Conservation (phyloP, 345 rosid species). For the Gossypium bickii region DNA sequence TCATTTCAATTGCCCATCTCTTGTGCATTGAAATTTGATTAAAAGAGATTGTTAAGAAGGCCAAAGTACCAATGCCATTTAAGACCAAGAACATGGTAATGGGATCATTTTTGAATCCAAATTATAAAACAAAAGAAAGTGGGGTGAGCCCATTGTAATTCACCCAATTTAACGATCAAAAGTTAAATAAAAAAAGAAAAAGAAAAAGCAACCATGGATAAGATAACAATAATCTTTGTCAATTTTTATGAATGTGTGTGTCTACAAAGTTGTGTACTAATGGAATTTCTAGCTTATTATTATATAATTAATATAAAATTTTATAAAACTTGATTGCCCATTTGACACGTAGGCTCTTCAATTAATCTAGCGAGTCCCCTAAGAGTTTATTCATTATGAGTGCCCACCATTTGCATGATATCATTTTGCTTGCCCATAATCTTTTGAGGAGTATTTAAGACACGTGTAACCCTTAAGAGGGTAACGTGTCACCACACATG, state of each 20-base stretch:
- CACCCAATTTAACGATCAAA: conserved; percentile 52
- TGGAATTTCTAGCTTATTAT: not conserved
- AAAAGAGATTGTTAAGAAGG: not conserved
- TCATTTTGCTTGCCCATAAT: rapidly evolving
- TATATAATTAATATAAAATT: too few relatives aligned
- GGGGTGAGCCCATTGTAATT: conserved; percentile 57
- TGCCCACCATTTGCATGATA: too few relatives aligned
- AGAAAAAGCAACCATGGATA: conserved; percentile 53
- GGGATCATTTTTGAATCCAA: conserved; percentile 68
- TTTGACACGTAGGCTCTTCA: rapidly evolving
- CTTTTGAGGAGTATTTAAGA: too few relatives aligned
- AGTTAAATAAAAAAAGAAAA: rapidly evolving
- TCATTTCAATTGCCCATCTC: too few relatives aligned
- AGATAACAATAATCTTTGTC: conserved; percentile 13
- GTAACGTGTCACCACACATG: too few relatives aligned
- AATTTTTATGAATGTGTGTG: conserved; percentile 64
- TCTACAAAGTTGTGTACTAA: too few relatives aligned
- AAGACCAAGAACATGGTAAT: conserved; percentile 72
- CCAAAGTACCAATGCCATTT: conserved; percentile 56
- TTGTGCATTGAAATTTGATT: not conserved
- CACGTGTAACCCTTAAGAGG: too few relatives aligned
- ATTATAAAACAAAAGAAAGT: conserved; percentile 23
- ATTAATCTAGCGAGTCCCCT: too few relatives aligned
- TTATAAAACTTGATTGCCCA: too few relatives aligned
- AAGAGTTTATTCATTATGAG: too few relatives aligned